Conservation (phyloP, 1,284 basidiomycete genomes). For the Salmacisia buchloeana region DNA sequence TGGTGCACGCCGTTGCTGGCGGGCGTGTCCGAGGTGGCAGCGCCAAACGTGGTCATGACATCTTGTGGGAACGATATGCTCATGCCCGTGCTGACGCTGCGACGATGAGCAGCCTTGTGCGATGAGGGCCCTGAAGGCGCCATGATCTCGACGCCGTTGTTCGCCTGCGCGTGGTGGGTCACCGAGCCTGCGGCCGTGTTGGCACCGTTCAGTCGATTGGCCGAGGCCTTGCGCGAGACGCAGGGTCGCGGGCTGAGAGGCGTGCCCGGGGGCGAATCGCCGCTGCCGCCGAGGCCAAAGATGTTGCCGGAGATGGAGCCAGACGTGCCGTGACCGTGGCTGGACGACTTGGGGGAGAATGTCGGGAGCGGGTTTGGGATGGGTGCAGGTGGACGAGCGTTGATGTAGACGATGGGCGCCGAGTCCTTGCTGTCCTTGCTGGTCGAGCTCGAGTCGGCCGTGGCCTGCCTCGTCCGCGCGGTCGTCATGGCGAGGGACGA, state of each 20-base stretch:
- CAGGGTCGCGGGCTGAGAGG: conserved; percentile 3
- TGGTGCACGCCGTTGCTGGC: too few relatives aligned
- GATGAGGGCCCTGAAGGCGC: too few relatives aligned
- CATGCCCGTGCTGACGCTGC: neutral
- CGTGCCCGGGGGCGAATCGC: neutral
- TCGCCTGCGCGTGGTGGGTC: too few relatives aligned
- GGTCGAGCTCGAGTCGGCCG: neutral
- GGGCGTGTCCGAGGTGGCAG: neutral
- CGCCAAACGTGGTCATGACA: neutral
- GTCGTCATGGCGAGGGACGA: neutral
- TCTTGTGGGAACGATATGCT: neutral
- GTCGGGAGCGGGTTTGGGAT: neutral
- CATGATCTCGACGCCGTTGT: too few relatives aligned
- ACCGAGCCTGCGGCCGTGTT: too few relatives aligned
- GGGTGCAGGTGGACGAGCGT: neutral
- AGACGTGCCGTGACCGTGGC: neutral
- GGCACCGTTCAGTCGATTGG: neutral
- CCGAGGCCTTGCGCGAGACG: conserved; percentile 1
- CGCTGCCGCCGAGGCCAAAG: neutral
- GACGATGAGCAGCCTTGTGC: neutral
- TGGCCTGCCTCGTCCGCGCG: neutral
- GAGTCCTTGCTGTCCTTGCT: neutral
- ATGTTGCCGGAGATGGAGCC: neutral
- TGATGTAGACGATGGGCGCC: neutral
- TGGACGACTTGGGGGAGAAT: neutral